These are phyloP conservation scores for Hymenoscyphus occultus DNA, from an alignment of 2,329 filamentous ascomycete species.

Conservation along the genomic window DNA sequence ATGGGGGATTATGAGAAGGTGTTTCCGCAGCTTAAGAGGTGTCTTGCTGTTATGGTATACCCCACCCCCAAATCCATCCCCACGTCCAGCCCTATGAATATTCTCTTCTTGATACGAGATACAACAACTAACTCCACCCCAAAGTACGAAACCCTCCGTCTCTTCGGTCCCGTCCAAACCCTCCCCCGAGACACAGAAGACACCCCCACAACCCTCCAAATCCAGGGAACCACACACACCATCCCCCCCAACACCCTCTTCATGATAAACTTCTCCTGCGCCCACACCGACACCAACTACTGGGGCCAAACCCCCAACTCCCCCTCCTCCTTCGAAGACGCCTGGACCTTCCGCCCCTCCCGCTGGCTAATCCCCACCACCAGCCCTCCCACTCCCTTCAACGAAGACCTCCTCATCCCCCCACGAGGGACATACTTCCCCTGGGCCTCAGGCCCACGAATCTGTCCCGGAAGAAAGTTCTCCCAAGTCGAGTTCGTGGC, in stretches of 20 bases:
- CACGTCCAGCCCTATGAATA: no score
- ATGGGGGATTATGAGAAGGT: conserved; percentile 38
- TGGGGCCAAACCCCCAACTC: conserved; percentile 8
- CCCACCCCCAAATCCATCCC: background rate
- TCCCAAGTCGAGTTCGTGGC: conserved; percentile 21
- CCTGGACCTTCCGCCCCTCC: conserved; percentile 11
- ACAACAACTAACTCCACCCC: background rate
- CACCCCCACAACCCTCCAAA: conserved; percentile 14
- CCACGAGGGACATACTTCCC: conserved; percentile 10
- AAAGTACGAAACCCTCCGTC: conserved; percentile 46
- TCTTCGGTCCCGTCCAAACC: conserved; percentile 50
- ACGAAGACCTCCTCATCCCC: conserved; percentile 9
- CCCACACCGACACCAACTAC: conserved; percentile 12
- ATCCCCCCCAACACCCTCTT: conserved; percentile 33
- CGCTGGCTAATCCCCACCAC: conserved; percentile 12
- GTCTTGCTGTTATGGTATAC: conserved; percentile 39
- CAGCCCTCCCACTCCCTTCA: background rate
- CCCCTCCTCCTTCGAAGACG: background rate
- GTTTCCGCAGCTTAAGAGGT: conserved; percentile 44
- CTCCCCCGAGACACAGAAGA: conserved; percentile 47
- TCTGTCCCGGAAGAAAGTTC: conserved; percentile 20
- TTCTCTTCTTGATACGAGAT: no score
- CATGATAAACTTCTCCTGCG: conserved; percentile 35
- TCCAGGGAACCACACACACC: conserved; percentile 10
- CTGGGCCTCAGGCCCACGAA: conserved; percentile 15